Base-by-base conservation (phyloP, 2,329 filamentous ascomycete genomes). In the Neonectria sp. region DNA sequence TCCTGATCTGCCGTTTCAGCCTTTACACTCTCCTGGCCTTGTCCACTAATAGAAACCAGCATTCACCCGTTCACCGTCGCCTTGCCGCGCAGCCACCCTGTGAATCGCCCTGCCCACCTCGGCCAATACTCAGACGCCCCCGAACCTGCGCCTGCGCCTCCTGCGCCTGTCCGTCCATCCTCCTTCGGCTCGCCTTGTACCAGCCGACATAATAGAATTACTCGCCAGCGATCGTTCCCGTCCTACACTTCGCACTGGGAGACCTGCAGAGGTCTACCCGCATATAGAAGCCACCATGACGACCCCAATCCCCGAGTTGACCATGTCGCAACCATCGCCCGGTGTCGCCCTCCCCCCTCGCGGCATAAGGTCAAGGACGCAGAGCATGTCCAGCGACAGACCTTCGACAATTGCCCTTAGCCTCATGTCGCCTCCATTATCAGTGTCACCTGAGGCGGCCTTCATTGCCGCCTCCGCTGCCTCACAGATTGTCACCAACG, bases 381-480 rank as follows among this genome's bases (percentile, higher is more conserved):
- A 88, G 71, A 93, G 91, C 80, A 86, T 92, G 70, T 93, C 90
- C 68, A 93, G 92, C 83, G 92, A 94, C 79, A 84, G 89, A 67
- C 89, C 91, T 27, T 93, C 92, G 6, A 85, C 88, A 69, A 83
- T 87, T 75, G 84, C 82, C 79, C 83, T 85, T 76, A 87, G 87
- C 75, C 82, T 92, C 56, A 86, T 89, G 79, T 89, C 90, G 53
- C 92, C 93, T 59, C 92, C 94, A 21, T 79, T 88, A 37, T 84
- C 85, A 56, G 88, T 95, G 65, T 91, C 91, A 52, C 96, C 95
- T 11, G 86, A 92, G 71, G 92, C 96, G 33, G 93, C 91, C 21
- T 99, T 97, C 82, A 95, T 99, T 76, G 95, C 95, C 53, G 86
- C 90, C 35, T 92, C 94, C 52, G 94, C 95, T 65, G 96, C 95